Base-by-base conservation (phyloP, 306 rosid genomes). In the Hippophae gyantsensis region DNA sequence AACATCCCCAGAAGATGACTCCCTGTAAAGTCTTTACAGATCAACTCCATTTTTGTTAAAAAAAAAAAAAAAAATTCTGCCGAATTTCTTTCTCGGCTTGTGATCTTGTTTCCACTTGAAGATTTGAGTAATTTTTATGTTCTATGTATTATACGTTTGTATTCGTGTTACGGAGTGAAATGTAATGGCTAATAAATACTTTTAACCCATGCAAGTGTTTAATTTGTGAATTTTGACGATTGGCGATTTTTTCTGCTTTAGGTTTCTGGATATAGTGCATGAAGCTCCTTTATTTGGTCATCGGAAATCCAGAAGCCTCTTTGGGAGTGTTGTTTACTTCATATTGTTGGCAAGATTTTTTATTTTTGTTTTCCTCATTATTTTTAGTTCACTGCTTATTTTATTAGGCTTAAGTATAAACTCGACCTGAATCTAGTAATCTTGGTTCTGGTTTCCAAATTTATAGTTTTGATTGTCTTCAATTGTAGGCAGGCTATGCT, bases 231-330 rank as follows among this genome's bases (percentile, higher is more conserved):
- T 23, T 53, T 26, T 25, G 57, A 27, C 27, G 40, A 26, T 32
- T 54, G 32, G 6, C 46, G 8, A 27, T 50, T 62, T 13, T 10
- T 57, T 57, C 52, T 60, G 52, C 44, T 73, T 62, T 27, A 93
- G 99, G 75, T 93, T 93, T 76, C 80, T 93, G 11, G 97, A 93
- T 66, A 93, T 93, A 75, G 76, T 93, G 58, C 97, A 93, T 32
- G 99, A 93, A 68, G 94, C 99, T 72, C 97, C 99, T 10, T 66
- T 88, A 10, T 84, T 93, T 23, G 99, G 97, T 55, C 93, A 93
- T 60, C 87, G 97, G 60, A 86, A 88, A 58, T 74, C 99, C 7
- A 79, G 94, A 13, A 84, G 85, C 75, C 77, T 85, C 67, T 48
- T 88, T 65, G 99, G 94, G 13, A 86, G 95, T 69, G 74, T 93